Evolutionary conservation across 805 yeast genomes (phyloP), one percentile per base, ranked within the genome.

Genomic region (Wickerhamiella sergipiensis): DNA sequence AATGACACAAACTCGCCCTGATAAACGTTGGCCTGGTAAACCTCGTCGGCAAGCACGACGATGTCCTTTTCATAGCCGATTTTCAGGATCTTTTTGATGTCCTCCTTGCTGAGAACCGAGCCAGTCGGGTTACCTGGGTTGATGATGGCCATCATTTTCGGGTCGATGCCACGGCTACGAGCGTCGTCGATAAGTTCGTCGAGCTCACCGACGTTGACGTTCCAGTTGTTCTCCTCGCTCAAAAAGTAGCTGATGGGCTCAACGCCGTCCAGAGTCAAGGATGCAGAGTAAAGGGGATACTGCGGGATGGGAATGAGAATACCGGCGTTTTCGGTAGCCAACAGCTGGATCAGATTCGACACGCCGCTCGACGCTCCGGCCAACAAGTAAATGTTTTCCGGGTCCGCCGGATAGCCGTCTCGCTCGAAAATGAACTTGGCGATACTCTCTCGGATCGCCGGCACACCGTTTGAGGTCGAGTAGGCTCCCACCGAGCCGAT

Each of bases 61-160:
- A 92, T 66, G 43, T 95, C 88, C 57, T 87, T 70, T 62, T 82
- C 81, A 17, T 95, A 94, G 31, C 96, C 95, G 51, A 90, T 76
- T 39, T 76, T 72, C 52, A 92, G 72, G 50, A 92, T 75, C 43
- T 80, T 82, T 43, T 73, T 78, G 61, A 92, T 87, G 55, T 81
- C 80, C 5, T 75, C 76, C 48, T 71, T 73, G 9, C 76, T 66
- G 52, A 92, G 72, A 50, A 88, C 79, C 1, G 95, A 77, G 43
- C 99, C 99, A 0, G 99, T 92, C 56, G 99, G 99, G 68, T 92
- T 92, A 52, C 99, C 97, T 1, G 99, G 99, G 70, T 92, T 92
- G 62, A 92, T 92, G 15, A 92, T 85, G 2, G 90, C 97, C 50
- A 94, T 70, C 53, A 90, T 81, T 60, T 85, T 79, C 55, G 92